Evolutionary conservation across 2,329 filamentous ascomycete species (phyloP).

Genomic region (Xylariaceae sp.): DNA sequence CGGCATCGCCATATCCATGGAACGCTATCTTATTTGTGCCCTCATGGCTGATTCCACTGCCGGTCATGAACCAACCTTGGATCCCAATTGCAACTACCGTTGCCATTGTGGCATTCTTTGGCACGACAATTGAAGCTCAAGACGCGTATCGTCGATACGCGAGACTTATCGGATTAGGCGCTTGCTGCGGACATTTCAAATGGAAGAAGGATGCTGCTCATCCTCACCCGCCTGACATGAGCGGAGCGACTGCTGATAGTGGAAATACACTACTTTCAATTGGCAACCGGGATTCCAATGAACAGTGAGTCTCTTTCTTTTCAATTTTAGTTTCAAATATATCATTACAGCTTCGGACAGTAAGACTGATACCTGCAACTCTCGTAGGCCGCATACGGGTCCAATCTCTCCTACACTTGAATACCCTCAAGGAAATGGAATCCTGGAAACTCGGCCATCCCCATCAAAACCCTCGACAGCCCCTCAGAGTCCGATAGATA

Average conservation of each 20-base stretch:
- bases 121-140: conserved; percentile 59
- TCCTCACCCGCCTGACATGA: conserved; percentile 1
- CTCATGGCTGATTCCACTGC: conserved; percentile 47
- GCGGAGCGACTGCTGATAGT: conserved; percentile 2
- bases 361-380: conserved; percentile 2
- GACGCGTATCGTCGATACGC: conserved; percentile 52
- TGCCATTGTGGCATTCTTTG: conserved; percentile 61
- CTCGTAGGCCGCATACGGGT: not conserved
- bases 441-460: not conserved
- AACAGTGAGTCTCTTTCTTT: conserved; percentile 5
- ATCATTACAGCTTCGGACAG: not conserved
- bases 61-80: conserved; percentile 54
- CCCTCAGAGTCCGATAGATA: not conserved
- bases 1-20: conserved; percentile 49
- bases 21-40: conserved; percentile 54
- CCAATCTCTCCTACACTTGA: conserved; percentile 8
- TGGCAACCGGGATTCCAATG: not conserved
- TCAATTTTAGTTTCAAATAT: not conserved
- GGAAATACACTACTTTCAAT: conserved; percentile 4
- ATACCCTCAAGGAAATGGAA: not conserved
- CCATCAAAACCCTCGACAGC: not conserved
- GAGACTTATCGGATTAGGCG: conserved; percentile 20
- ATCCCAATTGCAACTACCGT: conserved; percentile 54
- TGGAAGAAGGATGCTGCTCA: not conserved
- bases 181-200: conserved; percentile 8